Evolutionary conservation across 192 early-diverging fungal species (phyloP).

Genomic region (Coemansia sp.): DNA sequence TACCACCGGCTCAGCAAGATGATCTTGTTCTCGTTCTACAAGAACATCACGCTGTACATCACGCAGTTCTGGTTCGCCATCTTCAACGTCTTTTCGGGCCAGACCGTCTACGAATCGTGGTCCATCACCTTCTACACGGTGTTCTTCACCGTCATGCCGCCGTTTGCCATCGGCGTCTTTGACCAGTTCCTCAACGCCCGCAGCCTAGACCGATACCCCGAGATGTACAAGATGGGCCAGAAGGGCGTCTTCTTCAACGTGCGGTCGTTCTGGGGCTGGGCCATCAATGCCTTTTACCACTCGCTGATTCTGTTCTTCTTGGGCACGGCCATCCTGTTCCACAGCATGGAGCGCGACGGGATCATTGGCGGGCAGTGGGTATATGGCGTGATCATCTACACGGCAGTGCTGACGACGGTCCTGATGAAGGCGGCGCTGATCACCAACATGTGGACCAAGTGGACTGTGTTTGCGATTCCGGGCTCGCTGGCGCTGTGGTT

Average conservation of each 20-base stretch:
- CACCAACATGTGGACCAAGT: slow-evolving; percentile 89
- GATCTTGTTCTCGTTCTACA: slow-evolving; percentile 98
- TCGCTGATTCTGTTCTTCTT: slow-evolving; percentile 77
- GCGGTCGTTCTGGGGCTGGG: slow-evolving; percentile 86
- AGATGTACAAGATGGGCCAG: slow-evolving; percentile 85
- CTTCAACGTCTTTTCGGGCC: slow-evolving; percentile 93
- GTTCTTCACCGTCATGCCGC: slow-evolving; percentile 90
- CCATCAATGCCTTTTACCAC: slow-evolving; percentile 88
- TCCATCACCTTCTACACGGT: slow-evolving; percentile 93
- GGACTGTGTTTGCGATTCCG: slow-evolving; percentile 84
- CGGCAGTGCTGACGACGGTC: slow-evolving; percentile 80
- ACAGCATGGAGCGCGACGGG: slow-evolving; percentile 65
- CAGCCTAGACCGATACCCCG: slow-evolving; percentile 93
- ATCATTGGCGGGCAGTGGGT: slow-evolving; percentile 80
- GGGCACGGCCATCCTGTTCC: slow-evolving; percentile 58
- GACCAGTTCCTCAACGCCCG: slow-evolving; percentile 91
- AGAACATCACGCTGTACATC: slow-evolving; percentile 96
- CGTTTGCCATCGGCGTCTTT: slow-evolving; percentile 95
- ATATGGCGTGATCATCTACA: slow-evolving; percentile 85
- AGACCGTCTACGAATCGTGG: slow-evolving; percentile 98
- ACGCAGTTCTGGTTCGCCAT: slow-evolving; percentile 97
- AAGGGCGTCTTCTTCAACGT: slow-evolving; percentile 72
- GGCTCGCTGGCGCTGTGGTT: slow-evolving; percentile 91
- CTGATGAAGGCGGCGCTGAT: slow-evolving; percentile 87
- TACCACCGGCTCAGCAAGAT: slow-evolving; percentile 93